Evolutionary conservation across 176 grass and related monocot species (phyloP), one percentile per base, ranked within the genome.

Genomic region (Ensete glaucum): DNA sequence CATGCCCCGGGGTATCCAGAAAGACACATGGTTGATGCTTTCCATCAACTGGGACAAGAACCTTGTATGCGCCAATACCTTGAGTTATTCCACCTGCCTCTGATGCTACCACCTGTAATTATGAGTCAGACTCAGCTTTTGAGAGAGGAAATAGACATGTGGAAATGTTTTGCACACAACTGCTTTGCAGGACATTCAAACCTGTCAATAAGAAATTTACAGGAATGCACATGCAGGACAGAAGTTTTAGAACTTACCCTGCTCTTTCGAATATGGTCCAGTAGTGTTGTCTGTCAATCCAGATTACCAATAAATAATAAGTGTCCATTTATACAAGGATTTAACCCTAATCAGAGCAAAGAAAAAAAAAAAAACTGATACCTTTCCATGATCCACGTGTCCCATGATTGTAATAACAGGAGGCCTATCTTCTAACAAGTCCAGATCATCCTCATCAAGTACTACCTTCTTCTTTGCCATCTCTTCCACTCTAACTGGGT

Each of bases 331-430:
- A 84, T 76, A 77, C 22, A 74, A 52, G 25, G 1, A 43, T 52
- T 82, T 17, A 13, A 84, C 79, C 20, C 20, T 10, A 64, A 17
- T 69, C 52, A 53, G 11, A 52, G 52, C 4, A 69, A 78, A 50
- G 67, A 22, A 54, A 20, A 20, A 15, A 14, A 48, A 75, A 59
- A 66, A 17, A 49, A 13, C 50, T 73, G 17, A 77, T 88, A 98
- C 94, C 90, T 98, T 98, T 54, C 94, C 94, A 57, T 98, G 94
- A 89, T 98, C 94, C 17, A 98, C 94, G 80, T 98, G 94, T 25
- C 94, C 94, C 94, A 98, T 98, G 50, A 98, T 98, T 74, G 94
- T 98, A 77, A 98, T 89, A 86, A 98, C 89, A 60, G 94, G 94
- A 55, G 90, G 90, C 62, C 94, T 83, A 20, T 71, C 67, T 88